A percentile compares a stretch with the other conserved stretches of the same genome.
These are phyloP conservation scores for Grosmannia clavigera DNA, from an alignment of 2,329 filamentous ascomycete genomes.

Conservation along the genomic window DNA sequence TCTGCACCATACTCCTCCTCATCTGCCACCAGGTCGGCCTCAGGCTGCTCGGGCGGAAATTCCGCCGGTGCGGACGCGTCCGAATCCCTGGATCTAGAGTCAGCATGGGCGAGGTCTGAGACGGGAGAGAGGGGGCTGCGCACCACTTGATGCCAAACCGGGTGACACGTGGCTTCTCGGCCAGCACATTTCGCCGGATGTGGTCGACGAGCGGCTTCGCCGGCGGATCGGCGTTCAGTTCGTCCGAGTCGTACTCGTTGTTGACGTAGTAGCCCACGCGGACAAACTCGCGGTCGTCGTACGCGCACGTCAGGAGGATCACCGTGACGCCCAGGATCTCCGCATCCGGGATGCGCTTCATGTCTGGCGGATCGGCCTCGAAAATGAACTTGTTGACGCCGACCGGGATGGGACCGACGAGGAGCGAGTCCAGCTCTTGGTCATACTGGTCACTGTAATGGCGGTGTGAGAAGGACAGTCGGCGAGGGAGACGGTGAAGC, in stretches of 20 bases:
- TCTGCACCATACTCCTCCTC: conserved; percentile 87
- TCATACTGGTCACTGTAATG: conserved; percentile 74
- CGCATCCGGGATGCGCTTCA: conserved; percentile 78
- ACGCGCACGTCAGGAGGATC: conserved; percentile 89
- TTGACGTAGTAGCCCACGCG: conserved; percentile 99
- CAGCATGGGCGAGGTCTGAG: neutral
- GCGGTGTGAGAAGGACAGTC: neutral
- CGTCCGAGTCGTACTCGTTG: conserved; percentile 93
- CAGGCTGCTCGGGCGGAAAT: conserved; percentile 93
- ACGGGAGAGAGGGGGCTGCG: conserved; percentile 17
- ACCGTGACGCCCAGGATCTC: conserved; percentile 97
- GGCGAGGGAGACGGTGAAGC: conserved; percentile 5
- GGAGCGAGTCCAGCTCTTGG: conserved; percentile 92
- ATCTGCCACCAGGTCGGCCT: conserved; percentile 76
- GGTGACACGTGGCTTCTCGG: conserved; percentile 94
- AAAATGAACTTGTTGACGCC: conserved; percentile 99
- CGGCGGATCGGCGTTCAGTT: conserved; percentile 79
- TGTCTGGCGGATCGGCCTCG: conserved; percentile 86
- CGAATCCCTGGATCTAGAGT: conserved; percentile 58
- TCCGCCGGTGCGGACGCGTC: conserved; percentile 92
- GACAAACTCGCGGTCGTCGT: conserved; percentile 93
- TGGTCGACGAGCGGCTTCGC: conserved; percentile 87
- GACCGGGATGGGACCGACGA: conserved; percentile 93
- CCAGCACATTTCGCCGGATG: conserved; percentile 81
- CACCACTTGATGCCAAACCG: conserved; percentile 99